A percentile compares a stretch with the other conserved stretches of the same genome.
Evolutionary conservation across 176 grass and related monocot species (phyloP).

Genomic region (Ananas comosus): DNA sequence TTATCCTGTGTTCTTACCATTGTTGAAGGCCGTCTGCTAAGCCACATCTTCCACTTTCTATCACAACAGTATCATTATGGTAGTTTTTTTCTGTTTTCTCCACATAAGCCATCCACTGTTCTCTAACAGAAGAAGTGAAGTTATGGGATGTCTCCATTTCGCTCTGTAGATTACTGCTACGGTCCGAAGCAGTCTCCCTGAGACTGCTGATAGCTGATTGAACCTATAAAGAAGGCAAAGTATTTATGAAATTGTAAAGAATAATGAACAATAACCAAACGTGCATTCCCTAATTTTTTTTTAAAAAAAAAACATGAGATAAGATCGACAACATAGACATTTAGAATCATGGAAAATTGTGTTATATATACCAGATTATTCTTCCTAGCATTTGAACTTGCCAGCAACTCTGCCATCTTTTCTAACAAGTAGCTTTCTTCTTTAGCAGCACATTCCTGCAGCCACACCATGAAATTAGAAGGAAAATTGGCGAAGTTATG

Average conservation of each 20-base stretch:
- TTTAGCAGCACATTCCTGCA: slow-evolving; percentile 48
- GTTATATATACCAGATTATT: slow-evolving; percentile 53
- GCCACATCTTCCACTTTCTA: slow-evolving; percentile 37
- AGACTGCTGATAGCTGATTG: slow-evolving; percentile 46
- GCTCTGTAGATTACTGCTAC: slow-evolving; percentile 34
- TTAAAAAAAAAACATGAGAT: background rate
- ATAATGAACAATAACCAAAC: background rate
- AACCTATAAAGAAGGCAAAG: slow-evolving; percentile 27
- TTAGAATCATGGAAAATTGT: background rate
- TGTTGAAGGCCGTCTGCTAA: slow-evolving; percentile 32
- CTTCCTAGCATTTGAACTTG: slow-evolving; percentile 74
- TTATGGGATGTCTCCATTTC: slow-evolving; percentile 46
- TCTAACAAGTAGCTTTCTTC: slow-evolving; percentile 73
- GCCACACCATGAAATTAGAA: background rate
- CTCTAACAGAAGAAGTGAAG: slow-evolving; percentile 47
- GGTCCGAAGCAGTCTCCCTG: slow-evolving; percentile 27
- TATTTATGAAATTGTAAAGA: background rate
- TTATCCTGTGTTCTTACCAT: slow-evolving; percentile 25
- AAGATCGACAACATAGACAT: background rate
- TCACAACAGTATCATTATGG: slow-evolving; percentile 29
- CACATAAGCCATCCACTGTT: slow-evolving; percentile 58
- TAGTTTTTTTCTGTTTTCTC: slow-evolving; percentile 47
- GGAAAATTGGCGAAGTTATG: background rate
- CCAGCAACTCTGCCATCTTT: slow-evolving; percentile 53
- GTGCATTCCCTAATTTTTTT: too few species aligned